Base-by-base conservation (phyloP, 495 filamentous ascomycete genomes). In the Coniosporium apollinis region DNA sequence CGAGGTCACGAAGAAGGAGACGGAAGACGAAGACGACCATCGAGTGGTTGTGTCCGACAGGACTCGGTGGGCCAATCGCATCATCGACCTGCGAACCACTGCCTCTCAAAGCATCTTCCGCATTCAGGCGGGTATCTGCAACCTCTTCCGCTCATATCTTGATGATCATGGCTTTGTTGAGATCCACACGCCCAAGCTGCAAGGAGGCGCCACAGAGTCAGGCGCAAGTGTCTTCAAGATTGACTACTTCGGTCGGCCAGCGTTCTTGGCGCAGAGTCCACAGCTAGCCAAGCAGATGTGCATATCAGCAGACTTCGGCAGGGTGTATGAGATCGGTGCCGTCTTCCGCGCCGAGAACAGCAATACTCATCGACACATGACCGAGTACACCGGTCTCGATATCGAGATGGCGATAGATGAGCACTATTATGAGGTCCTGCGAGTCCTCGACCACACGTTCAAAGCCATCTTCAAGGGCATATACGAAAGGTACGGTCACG, bases 311-410 rank as follows among this genome's bases (percentile, higher is more conserved):
- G 89, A 91, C 34, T 71, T 89, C 55, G 74, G 87, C 52, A 76
- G 73, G 38, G 87, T 97, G 8, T 94, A 81, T 51, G 79, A 84
- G 50, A 76, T 91, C 37, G 82, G 81, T 0, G 80, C 82, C 3
- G 87, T 96, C 6, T 97, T 94, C 74, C 71, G 87, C 51, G 89
- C 89, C 0, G 89, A 96, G 63, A 93, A 96, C 57, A 86, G 78
- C 37, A 94, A 94, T 51, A 97, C 89, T 1, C 83, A 91, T 49
- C 68, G 89, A 34, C 89, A 97, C 57, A 79, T 94, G 74, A 96
- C 85, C 9, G 89, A 94, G 65, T 97, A 93, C 60, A 83, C 82
- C 28, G 89, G 89, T 56, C 79, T 97, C 40, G 89, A 97, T 81
- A 63, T 94, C 49, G 89, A 96, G 54, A 94, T 93, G 80, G 84